A percentile compares a stretch with the other conserved stretches of the same genome.
Conservation (phyloP, 192 early-diverging fungal species). For the Coemansia sp. region DNA sequence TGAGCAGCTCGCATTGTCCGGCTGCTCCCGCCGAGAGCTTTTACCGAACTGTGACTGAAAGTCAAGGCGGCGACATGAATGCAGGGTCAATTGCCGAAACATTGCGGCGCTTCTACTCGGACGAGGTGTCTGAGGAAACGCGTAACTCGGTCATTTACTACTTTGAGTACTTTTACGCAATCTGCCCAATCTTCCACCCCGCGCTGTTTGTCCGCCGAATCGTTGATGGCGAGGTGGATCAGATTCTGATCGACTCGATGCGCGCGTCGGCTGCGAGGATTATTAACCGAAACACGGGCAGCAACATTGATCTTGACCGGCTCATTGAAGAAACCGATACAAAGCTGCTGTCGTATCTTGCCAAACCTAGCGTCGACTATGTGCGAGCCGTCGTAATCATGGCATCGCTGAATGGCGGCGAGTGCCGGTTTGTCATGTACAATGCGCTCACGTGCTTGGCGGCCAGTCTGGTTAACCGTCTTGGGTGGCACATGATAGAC, state of each 20-base stretch:
- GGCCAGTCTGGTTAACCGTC: constrained; percentile 25
- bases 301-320: constrained; percentile 27
- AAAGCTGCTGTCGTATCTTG: constrained; percentile 25
- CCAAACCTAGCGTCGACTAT: constrained; percentile 28
- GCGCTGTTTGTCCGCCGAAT: constrained; percentile 33
- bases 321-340: constrained; percentile 21
- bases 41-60: constrained; percentile 2
- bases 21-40: neutral
- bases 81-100: constrained; percentile 7
- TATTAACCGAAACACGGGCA: constrained; percentile 33
- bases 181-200: constrained; percentile 49
- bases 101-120: constrained; percentile 43
- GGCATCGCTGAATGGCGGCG: constrained; percentile 39
- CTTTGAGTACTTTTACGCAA: constrained; percentile 47
- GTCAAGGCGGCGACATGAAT: neutral
- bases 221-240: constrained; percentile 39
- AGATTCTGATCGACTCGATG: constrained; percentile 39
- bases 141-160: constrained; percentile 39
- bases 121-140: constrained; percentile 32
- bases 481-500: constrained; percentile 44
- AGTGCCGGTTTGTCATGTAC: constrained; percentile 43
- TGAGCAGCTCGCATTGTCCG: neutral
- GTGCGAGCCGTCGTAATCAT: constrained; percentile 37
- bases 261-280: constrained; percentile 31
- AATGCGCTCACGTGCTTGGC: constrained; percentile 37